A percentile compares a stretch with the other conserved stretches of the same genome.
Conservation (phyloP, 345 rosid genomes). For the Brassica napus region Da-Ae NC_063435.1:8085501-8086000, state of each 20-base stretch:
- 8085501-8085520: too few relatives aligned
- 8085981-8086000: constrained; percentile 54
- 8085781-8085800: constrained; percentile 63
- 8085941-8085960: constrained; percentile 51
- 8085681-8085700: constrained; percentile 45
- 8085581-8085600: constrained; percentile 25
- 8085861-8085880: constrained; percentile 55
- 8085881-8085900: constrained; percentile 56
- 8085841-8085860: constrained; percentile 48
- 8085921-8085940: constrained; percentile 67
- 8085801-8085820: constrained; percentile 68
- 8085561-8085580: constrained; percentile 22
- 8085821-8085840: constrained; percentile 78
- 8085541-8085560: neutral
- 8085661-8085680: constrained; percentile 2
- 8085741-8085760: constrained; percentile 45
- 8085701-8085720: constrained; percentile 44
- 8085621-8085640: neutral
- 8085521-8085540: too few relatives aligned
- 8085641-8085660: constrained; percentile 15
- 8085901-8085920: constrained; percentile 54
- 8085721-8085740: constrained; percentile 57
- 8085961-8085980: constrained; percentile 34
- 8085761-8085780: constrained; percentile 42
- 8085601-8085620: neutral